Conservation (phyloP, 2,329 filamentous ascomycete genomes). For the Thielaviopsis populi region DNA sequence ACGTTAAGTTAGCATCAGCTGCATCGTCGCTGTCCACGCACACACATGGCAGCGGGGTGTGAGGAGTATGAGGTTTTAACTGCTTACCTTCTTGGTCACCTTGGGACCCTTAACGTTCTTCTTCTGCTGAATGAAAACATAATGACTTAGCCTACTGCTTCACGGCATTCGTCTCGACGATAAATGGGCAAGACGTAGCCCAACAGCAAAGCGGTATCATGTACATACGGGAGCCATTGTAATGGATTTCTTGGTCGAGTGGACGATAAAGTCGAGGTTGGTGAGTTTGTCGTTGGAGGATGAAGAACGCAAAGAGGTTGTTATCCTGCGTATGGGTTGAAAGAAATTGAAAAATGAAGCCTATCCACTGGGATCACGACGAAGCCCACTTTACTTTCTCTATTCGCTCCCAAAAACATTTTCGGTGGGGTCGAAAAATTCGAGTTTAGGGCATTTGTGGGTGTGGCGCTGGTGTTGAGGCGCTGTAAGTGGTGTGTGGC, state of each 20-base stretch:
- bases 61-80: neutral
- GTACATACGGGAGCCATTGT: slow-evolving; percentile 90
- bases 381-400: slow-evolving; percentile 8
- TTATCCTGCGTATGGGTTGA: slow-evolving; percentile 62
- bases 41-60: slow-evolving; percentile 2
- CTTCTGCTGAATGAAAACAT: slow-evolving; percentile 43
- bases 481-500: neutral
- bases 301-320: slow-evolving; percentile 45
- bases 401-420: neutral
- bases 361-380: neutral
- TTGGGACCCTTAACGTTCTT: slow-evolving; percentile 53
- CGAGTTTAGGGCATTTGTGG: slow-evolving; percentile 14
- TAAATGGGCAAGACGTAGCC: slow-evolving; percentile 34
- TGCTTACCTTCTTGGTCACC: slow-evolving; percentile 67
- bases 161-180: slow-evolving; percentile 30
- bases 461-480: slow-evolving; percentile 10
- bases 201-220: slow-evolving; percentile 81
- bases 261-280: slow-evolving; percentile 17
- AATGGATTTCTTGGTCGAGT: slow-evolving; percentile 22
- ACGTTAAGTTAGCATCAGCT: neutral
- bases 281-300: slow-evolving; percentile 13
- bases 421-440: slow-evolving; percentile 1
- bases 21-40: slow-evolving; percentile 14
- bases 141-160: slow-evolving; percentile 90
- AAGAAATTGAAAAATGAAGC: slow-evolving; percentile 15